Evolutionary conservation across 495 filamentous ascomycete species (phyloP).

Genomic region (Podospora bellae-mahoneyi): DNA sequence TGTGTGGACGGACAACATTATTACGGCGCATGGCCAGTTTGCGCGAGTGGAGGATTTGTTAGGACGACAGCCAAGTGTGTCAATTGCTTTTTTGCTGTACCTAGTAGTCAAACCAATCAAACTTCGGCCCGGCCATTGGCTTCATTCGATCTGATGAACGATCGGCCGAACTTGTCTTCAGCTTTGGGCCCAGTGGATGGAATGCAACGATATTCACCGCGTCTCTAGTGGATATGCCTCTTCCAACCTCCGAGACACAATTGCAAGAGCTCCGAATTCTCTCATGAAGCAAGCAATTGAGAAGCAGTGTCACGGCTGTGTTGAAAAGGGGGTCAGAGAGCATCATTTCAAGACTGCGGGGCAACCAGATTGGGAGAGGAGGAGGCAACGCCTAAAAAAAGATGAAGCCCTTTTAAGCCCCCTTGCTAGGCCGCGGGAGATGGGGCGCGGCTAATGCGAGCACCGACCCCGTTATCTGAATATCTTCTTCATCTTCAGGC

Average conservation of each 20-base stretch:
- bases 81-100: not conserved
- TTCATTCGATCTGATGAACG: constrained; percentile 8
- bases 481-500: not conserved
- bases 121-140: constrained; percentile 6
- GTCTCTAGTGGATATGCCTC: not conserved
- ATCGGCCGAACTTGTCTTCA: not conserved
- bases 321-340: constrained; percentile 10
- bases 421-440: constrained; percentile 9
- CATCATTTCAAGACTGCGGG: constrained; percentile 12
- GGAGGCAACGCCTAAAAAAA: constrained; percentile 23
- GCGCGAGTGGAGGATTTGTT: not conserved
- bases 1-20: not conserved
- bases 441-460: not conserved
- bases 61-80: not conserved
- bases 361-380: constrained; percentile 11
- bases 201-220: not conserved
- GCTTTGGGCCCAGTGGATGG: constrained; percentile 13
- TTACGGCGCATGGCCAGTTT: not conserved
- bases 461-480: constrained; percentile 1
- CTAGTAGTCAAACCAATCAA: not conserved
- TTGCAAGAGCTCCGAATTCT: not conserved
- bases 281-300: not conserved
- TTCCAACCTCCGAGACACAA: not conserved
- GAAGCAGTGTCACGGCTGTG: not conserved
- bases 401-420: constrained; percentile 3